These are phyloP conservation scores for Cajanus cajan DNA, from an alignment of 306 rosid genomes.

Conservation along the genomic window DNA sequence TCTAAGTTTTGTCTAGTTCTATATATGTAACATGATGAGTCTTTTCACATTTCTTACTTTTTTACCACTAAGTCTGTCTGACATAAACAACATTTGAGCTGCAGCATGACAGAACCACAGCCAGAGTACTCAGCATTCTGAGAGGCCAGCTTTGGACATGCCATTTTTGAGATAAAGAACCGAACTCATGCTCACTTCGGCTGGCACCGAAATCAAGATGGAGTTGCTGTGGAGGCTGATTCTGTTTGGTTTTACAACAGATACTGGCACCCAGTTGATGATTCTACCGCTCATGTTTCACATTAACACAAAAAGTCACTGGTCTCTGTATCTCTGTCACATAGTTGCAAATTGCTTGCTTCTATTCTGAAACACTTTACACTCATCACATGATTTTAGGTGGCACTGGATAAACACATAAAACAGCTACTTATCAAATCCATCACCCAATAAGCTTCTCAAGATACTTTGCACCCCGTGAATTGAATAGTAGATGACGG, in stretches of 20 bases:
- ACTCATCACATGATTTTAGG: not conserved
- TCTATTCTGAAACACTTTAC: not conserved
- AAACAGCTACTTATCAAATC: not conserved
- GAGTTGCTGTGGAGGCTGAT: conserved; percentile 70
- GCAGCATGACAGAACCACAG: conserved; percentile 84
- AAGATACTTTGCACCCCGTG: not conserved
- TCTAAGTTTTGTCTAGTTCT: no score
- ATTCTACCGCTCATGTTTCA: conserved; percentile 32
- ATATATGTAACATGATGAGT: not conserved
- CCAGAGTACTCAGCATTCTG: conserved; percentile 76
- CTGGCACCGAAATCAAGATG: conserved; percentile 87
- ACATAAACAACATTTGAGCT: conserved; percentile 16
- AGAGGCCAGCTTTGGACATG: conserved; percentile 92
- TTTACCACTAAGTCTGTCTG: not conserved
- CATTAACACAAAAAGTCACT: not conserved
- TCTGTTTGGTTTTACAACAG: conserved; percentile 70
- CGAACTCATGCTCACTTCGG: conserved; percentile 75
- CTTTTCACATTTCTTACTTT: not conserved
- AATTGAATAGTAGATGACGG: not conserved
- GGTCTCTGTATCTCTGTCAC: not conserved
- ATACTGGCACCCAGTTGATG: conserved; percentile 61
- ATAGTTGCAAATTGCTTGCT: not conserved
- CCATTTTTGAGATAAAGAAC: conserved; percentile 70
- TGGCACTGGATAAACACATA: not conserved
- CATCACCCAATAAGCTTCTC: not conserved